Conservation (phyloP, 805 yeast genomes). For the Candida sphagnicola region DNA sequence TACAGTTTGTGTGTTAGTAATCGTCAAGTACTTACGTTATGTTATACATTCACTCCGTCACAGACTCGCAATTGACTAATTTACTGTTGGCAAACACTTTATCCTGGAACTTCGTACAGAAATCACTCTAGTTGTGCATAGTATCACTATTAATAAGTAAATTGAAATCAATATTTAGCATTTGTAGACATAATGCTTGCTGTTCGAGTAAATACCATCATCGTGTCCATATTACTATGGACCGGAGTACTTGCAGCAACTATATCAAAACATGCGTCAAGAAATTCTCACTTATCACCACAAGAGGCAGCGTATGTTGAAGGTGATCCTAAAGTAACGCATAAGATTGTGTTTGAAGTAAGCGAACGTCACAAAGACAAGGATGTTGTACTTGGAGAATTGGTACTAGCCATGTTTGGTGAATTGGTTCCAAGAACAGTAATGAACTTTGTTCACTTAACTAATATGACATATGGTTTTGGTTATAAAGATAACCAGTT, state of each 20-base stretch:
- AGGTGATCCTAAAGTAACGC: slow-evolving; percentile 49
- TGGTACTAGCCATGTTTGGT: slow-evolving; percentile 64
- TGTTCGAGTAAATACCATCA: not conserved
- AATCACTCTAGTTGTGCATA: too few relatives aligned
- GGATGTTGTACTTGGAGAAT: slow-evolving; percentile 30
- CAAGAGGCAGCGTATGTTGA: slow-evolving; percentile 2
- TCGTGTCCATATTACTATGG: not conserved
- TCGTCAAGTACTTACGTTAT: too few relatives aligned
- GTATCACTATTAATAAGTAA: too few relatives aligned
- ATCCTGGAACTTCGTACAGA: too few relatives aligned
- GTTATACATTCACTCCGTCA: too few relatives aligned
- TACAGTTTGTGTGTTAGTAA: too few relatives aligned
- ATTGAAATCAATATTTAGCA: too few relatives aligned
- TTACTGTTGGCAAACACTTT: too few relatives aligned
- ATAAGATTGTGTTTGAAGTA: slow-evolving; percentile 40
- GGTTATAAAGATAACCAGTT: slow-evolving; percentile 72
- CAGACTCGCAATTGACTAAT: too few relatives aligned
- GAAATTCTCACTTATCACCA: slow-evolving; percentile 1
- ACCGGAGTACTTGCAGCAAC: slow-evolving; percentile 1
- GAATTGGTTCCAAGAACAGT: slow-evolving; percentile 52
- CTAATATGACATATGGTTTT: slow-evolving; percentile 24
- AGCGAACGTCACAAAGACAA: slow-evolving; percentile 19
- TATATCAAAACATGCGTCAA: not conserved
- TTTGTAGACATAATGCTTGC: not conserved
- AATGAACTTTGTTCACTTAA: slow-evolving; percentile 27